Base-by-base conservation (phyloP, 2,329 filamentous ascomycete genomes). In the Colletotrichum tropicicola region DNA sequence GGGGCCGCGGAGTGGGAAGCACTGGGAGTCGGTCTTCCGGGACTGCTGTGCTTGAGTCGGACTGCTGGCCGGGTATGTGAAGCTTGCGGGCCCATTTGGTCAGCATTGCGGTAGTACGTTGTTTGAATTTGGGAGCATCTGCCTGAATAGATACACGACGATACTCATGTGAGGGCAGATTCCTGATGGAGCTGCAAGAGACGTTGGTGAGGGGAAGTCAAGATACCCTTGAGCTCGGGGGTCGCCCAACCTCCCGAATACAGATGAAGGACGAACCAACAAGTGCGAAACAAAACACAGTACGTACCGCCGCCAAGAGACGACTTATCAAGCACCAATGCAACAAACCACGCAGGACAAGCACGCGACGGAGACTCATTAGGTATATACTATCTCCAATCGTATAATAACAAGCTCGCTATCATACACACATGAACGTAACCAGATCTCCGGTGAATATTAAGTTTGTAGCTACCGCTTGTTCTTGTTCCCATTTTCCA, bases 341-440 rank as follows among this genome's bases (percentile, higher is more conserved):
- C n/a, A n/a, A n/a, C 9, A 35, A 9, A 6, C 30, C 30, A 15
- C 9, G 30, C 30, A 8, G 4, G 9, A 21, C 19, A 10, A 43
- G 2, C 4, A 43, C 39, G 6, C 39, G 19, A 30, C 28, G 25
- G 44, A 49, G 41, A 52, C 45, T 63, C 12, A 52, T 63, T 59
- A 63, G 44, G 59, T 13, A 21, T 58, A 30, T 32, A 59, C 45
- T 30, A 45, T 63, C 53, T 58, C 28, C 45, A 45, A 52, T 32
- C 37, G 44, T 39, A 41, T 52, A 63, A 63, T 51, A 61, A 44
- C 28, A 58, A 44, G 12, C 27, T 21, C 54, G 37, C 59, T 47
- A 58, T 63, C 59, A 59, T 52, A 52, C 59, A 63, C 37, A 19
- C 45, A 39, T 59, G 17, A 53, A 63, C 17, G 45, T 52, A 23